These are phyloP conservation scores for Paspalum notatum DNA, from an alignment of 176 grass and related monocot species.

Conservation along the genomic window DNA sequence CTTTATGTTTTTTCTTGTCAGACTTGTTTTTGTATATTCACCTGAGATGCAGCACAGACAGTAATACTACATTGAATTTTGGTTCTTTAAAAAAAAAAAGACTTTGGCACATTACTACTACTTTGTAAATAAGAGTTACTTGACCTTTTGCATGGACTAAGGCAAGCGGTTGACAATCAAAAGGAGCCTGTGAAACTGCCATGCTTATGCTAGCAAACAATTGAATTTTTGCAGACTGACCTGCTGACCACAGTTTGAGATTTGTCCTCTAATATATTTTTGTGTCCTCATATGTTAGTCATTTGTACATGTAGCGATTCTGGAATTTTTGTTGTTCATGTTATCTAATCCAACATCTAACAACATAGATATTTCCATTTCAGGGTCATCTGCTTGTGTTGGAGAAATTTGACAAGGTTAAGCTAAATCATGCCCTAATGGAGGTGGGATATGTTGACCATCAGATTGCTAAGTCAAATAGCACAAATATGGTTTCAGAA, in stretches of 20 bases:
- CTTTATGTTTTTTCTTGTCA: conserved; percentile 19
- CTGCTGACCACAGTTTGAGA: background rate
- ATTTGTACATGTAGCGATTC: conserved; percentile 13
- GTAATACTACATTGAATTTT: background rate
- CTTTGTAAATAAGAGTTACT: conserved; percentile 10
- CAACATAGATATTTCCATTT: conserved; percentile 30
- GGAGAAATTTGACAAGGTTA: conserved; percentile 75
- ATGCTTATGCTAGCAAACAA: conserved; percentile 14
- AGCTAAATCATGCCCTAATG: conserved; percentile 91
- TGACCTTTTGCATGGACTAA: conserved; percentile 1
- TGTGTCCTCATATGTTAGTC: conserved; percentile 2
- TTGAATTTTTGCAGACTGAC: conserved; percentile 8
- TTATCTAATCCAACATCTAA: conserved; percentile 19
- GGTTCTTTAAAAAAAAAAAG: background rate
- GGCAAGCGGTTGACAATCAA: background rate
- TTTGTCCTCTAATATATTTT: conserved; percentile 18
- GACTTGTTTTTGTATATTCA: conserved; percentile 14
- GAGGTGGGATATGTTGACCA: conserved; percentile 89
- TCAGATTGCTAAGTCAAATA: conserved; percentile 54
- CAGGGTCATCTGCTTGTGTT: conserved; percentile 94
- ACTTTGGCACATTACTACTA: background rate
- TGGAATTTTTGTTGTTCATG: background rate
- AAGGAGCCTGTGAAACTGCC: background rate
- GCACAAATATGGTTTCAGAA: conserved; percentile 33
- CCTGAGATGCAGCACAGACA: background rate